Base-by-base conservation (phyloP, 768 basidiomycete genomes). In the Cyathus striatus region DNA sequence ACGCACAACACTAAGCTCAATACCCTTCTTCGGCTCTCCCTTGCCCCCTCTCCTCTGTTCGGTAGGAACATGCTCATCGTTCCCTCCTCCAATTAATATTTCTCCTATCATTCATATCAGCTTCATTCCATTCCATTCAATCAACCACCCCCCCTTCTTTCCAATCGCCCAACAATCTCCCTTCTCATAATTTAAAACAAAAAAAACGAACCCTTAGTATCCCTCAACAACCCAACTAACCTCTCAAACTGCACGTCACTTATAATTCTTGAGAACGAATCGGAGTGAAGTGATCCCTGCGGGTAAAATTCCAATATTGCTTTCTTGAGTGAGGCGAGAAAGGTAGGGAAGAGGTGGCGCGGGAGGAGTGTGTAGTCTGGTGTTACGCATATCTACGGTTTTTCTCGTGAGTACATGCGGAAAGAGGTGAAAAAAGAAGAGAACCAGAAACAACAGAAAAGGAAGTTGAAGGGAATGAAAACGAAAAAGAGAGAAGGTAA, bases 1-100 rank as follows among this genome's bases (percentile, higher is more conserved):
- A 38, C 63, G 70, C 1, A 89, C 66, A 12, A 89, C 55, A 0
- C 79, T 86, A 0, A 80, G 75, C 43, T 79, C 78, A 5, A 90
- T 69, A 20, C 68, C 73, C 23, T 61, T 61, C 34, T 61, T 69
- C 4, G 76, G 76, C 2, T 12, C n/a, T n/a, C n/a, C n/a, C n/a
- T n/a, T n/a, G n/a, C n/a, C n/a, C n/a, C n/a, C n/a, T n/a, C n/a
- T n/a, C n/a, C n/a, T n/a, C n/a, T n/a, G n/a, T n/a, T n/a, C n/a
- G n/a, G n/a, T n/a, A n/a, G n/a, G n/a, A n/a, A n/a, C n/a, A n/a
- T n/a, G n/a, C n/a, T n/a, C n/a, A n/a, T n/a, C n/a, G n/a, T n/a
- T n/a, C n/a, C n/a, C n/a, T n/a, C n/a, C n/a, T n/a, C n/a, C n/a
- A n/a, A n/a, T n/a, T n/a, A n/a, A n/a, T 14, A 30, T 30, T 7